phyloP scores from a whole-genome alignment of 2,329 filamentous ascomycete genomes.

The Hymenoscyphus albidus region DNA sequence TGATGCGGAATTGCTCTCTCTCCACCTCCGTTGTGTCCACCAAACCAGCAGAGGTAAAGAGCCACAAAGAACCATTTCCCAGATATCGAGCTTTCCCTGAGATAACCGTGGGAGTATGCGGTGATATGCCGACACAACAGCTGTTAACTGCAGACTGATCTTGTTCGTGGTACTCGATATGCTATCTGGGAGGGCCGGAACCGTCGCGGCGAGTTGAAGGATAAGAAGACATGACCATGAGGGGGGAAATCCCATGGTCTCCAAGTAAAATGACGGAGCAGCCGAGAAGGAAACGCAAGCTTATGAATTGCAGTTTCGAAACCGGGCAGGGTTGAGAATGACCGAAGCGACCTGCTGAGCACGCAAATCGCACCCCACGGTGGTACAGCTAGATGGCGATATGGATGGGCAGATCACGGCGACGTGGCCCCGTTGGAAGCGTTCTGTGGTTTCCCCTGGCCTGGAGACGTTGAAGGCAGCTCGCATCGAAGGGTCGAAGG shows the following conservation, averaged over 20 bases:
- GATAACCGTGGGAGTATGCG: slow-evolving; percentile 19
- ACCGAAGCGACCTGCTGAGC: neutral
- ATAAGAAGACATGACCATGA: slow-evolving; percentile 7
- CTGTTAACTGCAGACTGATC: slow-evolving; percentile 14
- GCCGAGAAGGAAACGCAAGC: neutral
- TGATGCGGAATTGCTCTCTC: slow-evolving; percentile 18
- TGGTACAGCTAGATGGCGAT: neutral
- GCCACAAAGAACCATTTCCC: slow-evolving; percentile 26
- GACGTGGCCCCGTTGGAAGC: neutral
- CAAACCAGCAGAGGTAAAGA: slow-evolving; percentile 23
- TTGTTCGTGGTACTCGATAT: slow-evolving; percentile 3
- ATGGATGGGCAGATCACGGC: neutral
- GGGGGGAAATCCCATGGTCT: slow-evolving; percentile 5
- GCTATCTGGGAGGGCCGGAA: slow-evolving; percentile 5
- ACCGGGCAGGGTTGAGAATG: neutral
- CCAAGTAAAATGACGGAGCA: neutral
- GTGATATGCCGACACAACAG: slow-evolving; percentile 20
- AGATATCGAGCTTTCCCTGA: slow-evolving; percentile 20
- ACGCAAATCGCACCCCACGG: neutral
- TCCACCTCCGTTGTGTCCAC: slow-evolving; percentile 22
- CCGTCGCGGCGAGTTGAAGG: neutral
- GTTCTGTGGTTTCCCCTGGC: neutral
- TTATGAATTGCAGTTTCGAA: neutral
- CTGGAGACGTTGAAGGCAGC: neutral
- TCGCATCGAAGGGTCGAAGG: neutral